A percentile compares a stretch with the other conserved stretches of the same genome.
These are phyloP conservation scores for Umbelopsis sp. DNA, from an alignment of 192 early-diverging fungal genomes.

Conservation along the genomic window DNA sequence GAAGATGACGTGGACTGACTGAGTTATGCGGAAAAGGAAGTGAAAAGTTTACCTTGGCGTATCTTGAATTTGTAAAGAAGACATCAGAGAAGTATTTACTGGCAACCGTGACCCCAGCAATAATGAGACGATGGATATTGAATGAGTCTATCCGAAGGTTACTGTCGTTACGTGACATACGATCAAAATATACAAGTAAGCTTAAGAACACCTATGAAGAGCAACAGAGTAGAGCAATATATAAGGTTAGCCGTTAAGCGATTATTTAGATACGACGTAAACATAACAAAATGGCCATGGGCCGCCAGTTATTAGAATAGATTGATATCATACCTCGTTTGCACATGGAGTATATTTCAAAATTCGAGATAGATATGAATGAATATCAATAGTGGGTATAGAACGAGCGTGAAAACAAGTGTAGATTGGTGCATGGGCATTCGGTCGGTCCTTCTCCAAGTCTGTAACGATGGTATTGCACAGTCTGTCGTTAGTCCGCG, in stretches of 20 bases:
- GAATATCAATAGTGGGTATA: constrained; percentile 86
- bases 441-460: neutral
- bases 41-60: constrained; percentile 60
- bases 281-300: neutral
- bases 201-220: constrained; percentile 62
- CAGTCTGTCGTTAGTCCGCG: constrained; percentile 59
- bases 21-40: neutral
- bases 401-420: constrained; percentile 92
- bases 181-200: constrained; percentile 85
- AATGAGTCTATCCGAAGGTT: constrained; percentile 63
- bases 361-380: constrained; percentile 82
- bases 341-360: constrained; percentile 91
- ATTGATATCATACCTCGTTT: constrained; percentile 74
- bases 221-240: neutral
- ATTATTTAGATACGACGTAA: neutral
- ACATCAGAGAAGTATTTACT: constrained; percentile 92
- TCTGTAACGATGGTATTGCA: neutral
- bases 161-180: constrained; percentile 67
- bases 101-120: constrained; percentile 83
- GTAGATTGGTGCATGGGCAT: constrained; percentile 42
- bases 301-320: no score
- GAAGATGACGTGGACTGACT: neutral
- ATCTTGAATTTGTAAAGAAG: constrained; percentile 90
- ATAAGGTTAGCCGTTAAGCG: neutral
- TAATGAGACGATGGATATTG: constrained; percentile 89